A percentile compares a stretch with the other conserved stretches of the same genome.
Conservation (phyloP, 2,329 filamentous ascomycete genomes). For the Hymenoscyphus linearis region DNA sequence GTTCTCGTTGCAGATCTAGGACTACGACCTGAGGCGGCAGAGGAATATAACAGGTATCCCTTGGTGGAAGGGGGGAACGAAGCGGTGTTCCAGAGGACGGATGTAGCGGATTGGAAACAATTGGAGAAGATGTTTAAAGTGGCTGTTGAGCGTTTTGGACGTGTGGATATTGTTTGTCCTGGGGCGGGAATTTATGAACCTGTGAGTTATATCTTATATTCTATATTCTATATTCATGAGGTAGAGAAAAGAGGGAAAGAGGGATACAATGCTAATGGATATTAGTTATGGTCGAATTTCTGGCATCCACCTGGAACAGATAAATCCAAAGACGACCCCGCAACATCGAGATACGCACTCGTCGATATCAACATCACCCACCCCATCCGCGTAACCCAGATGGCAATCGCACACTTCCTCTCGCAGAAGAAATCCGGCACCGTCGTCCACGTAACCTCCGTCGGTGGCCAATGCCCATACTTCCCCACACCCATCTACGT, state of each 20-base stretch:
- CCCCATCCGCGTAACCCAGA: conserved; percentile 45
- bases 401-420: conserved; percentile 46
- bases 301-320: conserved; percentile 42
- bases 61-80: conserved; percentile 16
- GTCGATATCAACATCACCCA: conserved; percentile 48
- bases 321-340: conserved; percentile 37
- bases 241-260: not conserved
- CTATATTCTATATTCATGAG: not conserved
- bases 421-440: conserved; percentile 23
- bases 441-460: conserved; percentile 44
- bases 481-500: conserved; percentile 41
- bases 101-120: conserved; percentile 40
- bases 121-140: conserved; percentile 34
- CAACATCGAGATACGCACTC: conserved; percentile 38
- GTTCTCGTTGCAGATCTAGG: conserved; percentile 42
- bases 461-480: conserved; percentile 38
- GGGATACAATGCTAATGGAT: not conserved
- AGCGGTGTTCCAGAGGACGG: conserved; percentile 40
- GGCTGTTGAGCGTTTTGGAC: conserved; percentile 34
- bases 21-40: conserved; percentile 39
- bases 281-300: conserved; percentile 43
- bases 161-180: conserved; percentile 37
- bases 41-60: conserved; percentile 24
- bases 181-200: conserved; percentile 45
- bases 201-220: conserved; percentile 5